Conservation (phyloP, 2,329 filamentous ascomycete species). For the Fusarium keratoplasticum region DNA sequence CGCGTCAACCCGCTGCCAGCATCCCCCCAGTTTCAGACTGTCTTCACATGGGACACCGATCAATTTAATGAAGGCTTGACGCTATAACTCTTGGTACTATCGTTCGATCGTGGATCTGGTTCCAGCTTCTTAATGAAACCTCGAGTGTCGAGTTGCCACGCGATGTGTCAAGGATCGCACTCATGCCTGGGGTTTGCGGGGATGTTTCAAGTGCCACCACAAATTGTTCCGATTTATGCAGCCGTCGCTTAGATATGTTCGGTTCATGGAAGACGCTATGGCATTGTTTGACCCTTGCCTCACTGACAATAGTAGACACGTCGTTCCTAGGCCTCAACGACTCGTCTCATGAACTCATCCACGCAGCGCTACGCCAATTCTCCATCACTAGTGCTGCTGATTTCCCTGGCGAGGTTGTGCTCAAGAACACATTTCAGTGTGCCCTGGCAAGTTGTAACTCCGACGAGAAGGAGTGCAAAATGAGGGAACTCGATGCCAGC, state of each 20-base stretch:
- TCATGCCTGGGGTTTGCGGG: neutral
- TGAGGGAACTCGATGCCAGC: neutral
- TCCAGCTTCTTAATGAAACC: too few species aligned
- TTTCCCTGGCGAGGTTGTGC: neutral
- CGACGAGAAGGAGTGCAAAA: neutral
- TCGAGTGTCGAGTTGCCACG: too few species aligned
- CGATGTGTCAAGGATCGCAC: neutral
- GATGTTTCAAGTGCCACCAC: neutral
- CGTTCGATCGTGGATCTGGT: too few species aligned
- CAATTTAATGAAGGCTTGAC: too few species aligned
- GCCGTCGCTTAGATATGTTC: neutral
- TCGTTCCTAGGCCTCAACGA: neutral
- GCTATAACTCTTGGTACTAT: too few species aligned
- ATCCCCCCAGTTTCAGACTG: too few species aligned
- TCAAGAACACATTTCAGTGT: slow-evolving; percentile 12
- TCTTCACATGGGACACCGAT: too few species aligned
- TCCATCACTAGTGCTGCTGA: neutral
- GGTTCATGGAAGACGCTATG: slow-evolving; percentile 12
- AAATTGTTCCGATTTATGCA: slow-evolving; percentile 2
- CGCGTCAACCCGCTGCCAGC: too few species aligned
- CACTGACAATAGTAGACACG: neutral
- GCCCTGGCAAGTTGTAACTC: slow-evolving; percentile 10
- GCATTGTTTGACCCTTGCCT: slow-evolving; percentile 7
- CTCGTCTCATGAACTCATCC: neutral
- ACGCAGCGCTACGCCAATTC: neutral